Evolutionary conservation across 2,329 filamentous ascomycete genomes (phyloP).

Genomic region (Aspergillus caelatus): DNA sequence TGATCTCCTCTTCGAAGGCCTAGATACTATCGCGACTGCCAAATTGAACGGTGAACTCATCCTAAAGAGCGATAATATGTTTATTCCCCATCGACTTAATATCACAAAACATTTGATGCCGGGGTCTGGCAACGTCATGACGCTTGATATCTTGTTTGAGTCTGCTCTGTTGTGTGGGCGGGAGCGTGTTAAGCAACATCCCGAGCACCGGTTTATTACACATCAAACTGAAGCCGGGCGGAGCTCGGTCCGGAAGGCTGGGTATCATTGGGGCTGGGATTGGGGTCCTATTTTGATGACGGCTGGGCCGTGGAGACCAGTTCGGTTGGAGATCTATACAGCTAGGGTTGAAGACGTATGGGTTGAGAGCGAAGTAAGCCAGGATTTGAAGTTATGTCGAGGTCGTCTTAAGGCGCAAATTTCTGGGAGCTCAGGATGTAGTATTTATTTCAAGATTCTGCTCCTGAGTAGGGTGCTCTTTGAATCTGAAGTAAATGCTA

Average conservation of each 20-base stretch:
- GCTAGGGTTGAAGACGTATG: conserved; percentile 62
- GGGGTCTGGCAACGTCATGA: conserved; percentile 35
- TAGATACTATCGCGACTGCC: too few relatives aligned
- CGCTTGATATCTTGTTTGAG: conserved; percentile 52
- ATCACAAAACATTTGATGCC: conserved; percentile 57
- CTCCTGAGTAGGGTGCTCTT: background rate
- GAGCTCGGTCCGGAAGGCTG: conserved; percentile 62
- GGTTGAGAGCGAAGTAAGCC: conserved; percentile 38
- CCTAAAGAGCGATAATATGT: conserved; percentile 76
- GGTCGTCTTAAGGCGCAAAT: conserved; percentile 28
- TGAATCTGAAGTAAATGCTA: background rate
- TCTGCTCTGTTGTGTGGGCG: conserved; percentile 47
- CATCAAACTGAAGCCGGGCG: conserved; percentile 48
- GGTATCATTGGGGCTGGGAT: conserved; percentile 72
- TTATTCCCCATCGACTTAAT: conserved; percentile 69
- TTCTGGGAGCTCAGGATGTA: background rate
- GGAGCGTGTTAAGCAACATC: conserved; percentile 43
- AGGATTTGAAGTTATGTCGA: conserved; percentile 44
- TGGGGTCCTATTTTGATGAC: conserved; percentile 67
- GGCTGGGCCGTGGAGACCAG: conserved; percentile 66
- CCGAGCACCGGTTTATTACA: conserved; percentile 48
- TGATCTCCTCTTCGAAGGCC: conserved; percentile 46
- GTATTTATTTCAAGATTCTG: background rate
- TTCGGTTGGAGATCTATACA: conserved; percentile 65
- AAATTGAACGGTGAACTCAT: conserved; percentile 41